Evolutionary conservation across 345 rosid genomes (phyloP).

Genomic region (Noccaea bulbosa): DNA sequence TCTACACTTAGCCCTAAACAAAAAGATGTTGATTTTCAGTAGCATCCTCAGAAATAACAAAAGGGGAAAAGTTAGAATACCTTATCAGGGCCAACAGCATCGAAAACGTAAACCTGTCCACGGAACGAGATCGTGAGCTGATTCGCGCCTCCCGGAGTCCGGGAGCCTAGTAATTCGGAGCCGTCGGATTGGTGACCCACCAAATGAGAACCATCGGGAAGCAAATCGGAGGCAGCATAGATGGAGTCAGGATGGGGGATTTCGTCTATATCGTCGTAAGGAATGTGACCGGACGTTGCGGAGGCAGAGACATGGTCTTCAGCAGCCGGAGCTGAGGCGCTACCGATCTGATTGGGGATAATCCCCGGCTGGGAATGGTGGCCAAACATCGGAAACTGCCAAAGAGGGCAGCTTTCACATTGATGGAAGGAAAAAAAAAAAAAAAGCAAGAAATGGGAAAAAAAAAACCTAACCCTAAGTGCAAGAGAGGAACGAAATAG

Average conservation of each 20-base stretch:
- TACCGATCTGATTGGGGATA: conserved; percentile 53
- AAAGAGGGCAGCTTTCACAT: conserved; percentile 29
- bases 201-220: conserved; percentile 46
- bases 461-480: conserved; percentile 35
- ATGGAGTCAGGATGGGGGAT: conserved; percentile 58
- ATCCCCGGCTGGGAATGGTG: conserved; percentile 60
- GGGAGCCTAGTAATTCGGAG: conserved; percentile 26
- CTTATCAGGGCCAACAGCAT: conserved; percentile 83
- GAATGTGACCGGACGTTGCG: conserved; percentile 48
- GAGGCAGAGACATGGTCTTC: conserved; percentile 51
- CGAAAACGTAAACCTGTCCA: conserved; percentile 89
- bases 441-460: not conserved
- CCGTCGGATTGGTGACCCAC: conserved; percentile 49
- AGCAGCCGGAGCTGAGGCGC: conserved; percentile 48
- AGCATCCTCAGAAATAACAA: not conserved
- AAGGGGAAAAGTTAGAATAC: conserved; percentile 37
- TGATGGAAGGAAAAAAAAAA: conserved; percentile 26
- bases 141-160: conserved; percentile 37
- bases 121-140: conserved; percentile 87
- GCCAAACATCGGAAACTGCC: conserved; percentile 61
- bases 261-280: conserved; percentile 59
- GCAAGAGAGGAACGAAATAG: conserved; percentile 17
- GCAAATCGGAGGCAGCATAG: conserved; percentile 42
- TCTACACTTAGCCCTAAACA: not conserved
- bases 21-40: not conserved